These are phyloP conservation scores for Trichoderma lentiforme DNA, from an alignment of 2,329 filamentous ascomycete genomes.

Conservation along the genomic window DNA sequence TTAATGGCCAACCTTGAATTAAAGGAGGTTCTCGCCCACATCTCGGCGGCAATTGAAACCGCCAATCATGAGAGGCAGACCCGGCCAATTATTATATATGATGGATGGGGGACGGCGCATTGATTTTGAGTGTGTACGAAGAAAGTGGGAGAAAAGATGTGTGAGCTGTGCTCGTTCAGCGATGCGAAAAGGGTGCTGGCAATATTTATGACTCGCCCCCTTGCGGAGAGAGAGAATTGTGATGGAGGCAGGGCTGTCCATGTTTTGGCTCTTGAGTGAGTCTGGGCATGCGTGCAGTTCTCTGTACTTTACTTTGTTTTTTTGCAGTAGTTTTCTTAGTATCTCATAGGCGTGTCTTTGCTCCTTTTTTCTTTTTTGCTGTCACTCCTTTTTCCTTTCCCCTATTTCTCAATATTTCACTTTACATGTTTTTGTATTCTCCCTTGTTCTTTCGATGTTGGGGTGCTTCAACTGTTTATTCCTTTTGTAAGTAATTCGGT, in stretches of 20 bases:
- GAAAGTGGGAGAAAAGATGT: neutral
- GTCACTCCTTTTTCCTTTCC: neutral
- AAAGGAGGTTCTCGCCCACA: constrained; percentile 17
- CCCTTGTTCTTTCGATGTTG: neutral
- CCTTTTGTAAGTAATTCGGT: neutral
- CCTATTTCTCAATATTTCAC: neutral
- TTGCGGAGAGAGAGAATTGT: neutral
- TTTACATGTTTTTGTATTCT: neutral
- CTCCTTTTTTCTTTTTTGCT: neutral
- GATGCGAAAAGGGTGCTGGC: neutral
- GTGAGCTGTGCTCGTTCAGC: neutral
- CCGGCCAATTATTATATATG: constrained; percentile 9
- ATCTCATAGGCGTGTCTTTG: constrained; percentile 17
- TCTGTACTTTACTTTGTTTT: constrained; percentile 10
- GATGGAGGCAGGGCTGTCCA: constrained; percentile 3
- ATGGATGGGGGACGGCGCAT: constrained; percentile 16
- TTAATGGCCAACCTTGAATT: neutral
- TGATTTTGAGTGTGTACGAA: constrained; percentile 8
- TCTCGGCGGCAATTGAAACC: neutral
- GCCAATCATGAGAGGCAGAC: neutral
- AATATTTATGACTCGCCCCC: neutral
- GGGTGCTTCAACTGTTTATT: neutral
- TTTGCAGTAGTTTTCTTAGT: constrained; percentile 17
- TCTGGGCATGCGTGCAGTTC: neutral
- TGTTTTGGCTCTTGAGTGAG: neutral